Base-by-base conservation (phyloP, 164 flowering plant genomes). In the Protea cynaroides region DNA sequence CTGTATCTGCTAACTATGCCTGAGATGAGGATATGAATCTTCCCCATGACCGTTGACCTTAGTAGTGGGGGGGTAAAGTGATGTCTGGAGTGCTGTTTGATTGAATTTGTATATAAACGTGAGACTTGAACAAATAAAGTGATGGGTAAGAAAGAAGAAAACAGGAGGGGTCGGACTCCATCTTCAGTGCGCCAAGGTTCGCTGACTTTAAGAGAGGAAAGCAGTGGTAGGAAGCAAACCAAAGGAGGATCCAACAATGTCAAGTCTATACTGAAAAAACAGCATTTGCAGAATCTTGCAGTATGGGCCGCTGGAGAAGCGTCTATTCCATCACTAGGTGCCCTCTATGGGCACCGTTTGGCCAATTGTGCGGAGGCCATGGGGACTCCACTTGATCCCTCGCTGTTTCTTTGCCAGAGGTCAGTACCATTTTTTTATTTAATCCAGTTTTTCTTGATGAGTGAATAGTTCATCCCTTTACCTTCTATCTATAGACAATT, bases 361-460 rank as follows among this genome's bases (percentile, higher is more conserved):
- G 86, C 87, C 13, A 61, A 81, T 50, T 64, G 68, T 54, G 60
- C 74, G 37, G 84, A 82, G 64, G 67, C 80, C 5, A 12, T 73
- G 54, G 92, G 82, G 23, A 59, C 72, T 9, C 77, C 81, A 0
- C 72, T 79, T 50, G 89, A 85, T 59, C 69, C 84, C 50, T 76
- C 84, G 7, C 37, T 83, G 38, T 67, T 88, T 68, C 34, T 76
- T 14, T 90, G 97, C 72, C 81, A 81, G 56, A 83, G 94, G 97
- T 86, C 38, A 56, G 65, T 29, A 29, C 3, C 18, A 8, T 19
- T 55, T 65, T 25, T 36, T n/a, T 37, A 1, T 25, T 66, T 22
- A 1, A 11, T 40, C 14, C 46, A 40, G 46, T 40, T 40, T 40
- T 40, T 8, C 10, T 40, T 40, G 46, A 40, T 40, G 46, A 40